Base-by-base conservation (phyloP, 2,329 filamentous ascomycete species). In the Aphanocladium album region DNA sequence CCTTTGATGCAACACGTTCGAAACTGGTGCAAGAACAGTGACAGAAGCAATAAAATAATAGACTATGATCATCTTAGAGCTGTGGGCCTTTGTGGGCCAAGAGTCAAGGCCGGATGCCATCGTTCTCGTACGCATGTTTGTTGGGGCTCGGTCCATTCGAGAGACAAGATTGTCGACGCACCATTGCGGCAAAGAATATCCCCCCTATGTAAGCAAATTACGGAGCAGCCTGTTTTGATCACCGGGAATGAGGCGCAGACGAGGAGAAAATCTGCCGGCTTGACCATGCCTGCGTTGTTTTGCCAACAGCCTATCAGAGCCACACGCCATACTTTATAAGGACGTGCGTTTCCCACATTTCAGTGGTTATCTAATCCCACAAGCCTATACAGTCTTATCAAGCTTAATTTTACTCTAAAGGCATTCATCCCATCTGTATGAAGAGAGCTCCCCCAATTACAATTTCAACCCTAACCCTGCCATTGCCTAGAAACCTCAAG, bases 261-360 rank as follows among this genome's bases (percentile, higher is more conserved):
- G 9, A 37, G 37, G 43, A 27, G 21, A 41, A 5, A 27, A 14
- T 49, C 27, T 39, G 6, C 23, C n/a, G 30, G 41, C 21, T 27
- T 27, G 43, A 37, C 21, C 43, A 12, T 27, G 8, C 5, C 16
- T 33, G 16, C 9, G n/a, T 11, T 35, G 7, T 11, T 57, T 17
- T 14, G 46, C 30, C 30, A 30, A 30, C 30, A 9, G 9, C 5
- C 5, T 30, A 9, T 30, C 30, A 30, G 30, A 30, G 9, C 9
- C 30, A 30, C 30, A 30, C 30, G 30, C 30, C 30, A 30, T 30
- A 30, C 30, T 17, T 50, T 58, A 58, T 41, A 58, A 51, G 55
- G 56, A 58, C 56, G 56, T 58, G 56, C 46, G 33, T 41, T 58
- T 58, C 56, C 46, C 46, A 43, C 45, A 43, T 12, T 43, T 43